Evolutionary conservation across 495 filamentous ascomycete genomes (phyloP).

Genomic region (Trypethelium eluteriae): DNA sequence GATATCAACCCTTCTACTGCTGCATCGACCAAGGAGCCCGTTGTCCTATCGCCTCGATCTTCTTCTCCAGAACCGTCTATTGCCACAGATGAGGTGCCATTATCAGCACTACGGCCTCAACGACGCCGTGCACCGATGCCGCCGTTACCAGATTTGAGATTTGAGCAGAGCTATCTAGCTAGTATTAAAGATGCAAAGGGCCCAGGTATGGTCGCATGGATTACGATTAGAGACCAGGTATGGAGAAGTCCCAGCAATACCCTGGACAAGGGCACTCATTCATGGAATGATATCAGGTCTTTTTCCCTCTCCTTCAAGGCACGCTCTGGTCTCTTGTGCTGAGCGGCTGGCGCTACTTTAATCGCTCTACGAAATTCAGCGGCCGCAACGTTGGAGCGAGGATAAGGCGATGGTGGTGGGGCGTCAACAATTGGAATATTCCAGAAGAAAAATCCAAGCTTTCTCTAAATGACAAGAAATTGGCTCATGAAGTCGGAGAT

Average conservation of each 20-base stretch:
- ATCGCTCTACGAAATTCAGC: constrained; percentile 59
- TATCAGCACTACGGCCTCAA: constrained; percentile 36
- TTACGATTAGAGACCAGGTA: constrained; percentile 85
- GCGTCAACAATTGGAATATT: constrained; percentile 76
- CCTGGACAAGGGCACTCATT: constrained; percentile 10
- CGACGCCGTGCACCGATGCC: constrained; percentile 55
- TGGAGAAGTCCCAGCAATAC: constrained; percentile 4
- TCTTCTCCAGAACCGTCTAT: constrained; percentile 24
- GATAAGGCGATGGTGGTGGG: constrained; percentile 82
- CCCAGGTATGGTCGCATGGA: constrained; percentile 68
- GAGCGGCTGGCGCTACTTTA: constrained; percentile 77
- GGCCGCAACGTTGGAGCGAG: constrained; percentile 63
- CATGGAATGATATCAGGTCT: constrained; percentile 47
- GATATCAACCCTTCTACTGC: constrained; percentile 77
- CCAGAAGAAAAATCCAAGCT: constrained; percentile 33
- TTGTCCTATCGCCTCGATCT: constrained; percentile 22
- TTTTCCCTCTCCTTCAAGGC: constrained; percentile 77
- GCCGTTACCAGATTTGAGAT: constrained; percentile 84
- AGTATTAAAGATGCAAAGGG: constrained; percentile 70
- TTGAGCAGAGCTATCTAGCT: constrained; percentile 93
- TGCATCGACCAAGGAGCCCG: constrained; percentile 36
- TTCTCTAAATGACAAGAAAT: constrained; percentile 25
- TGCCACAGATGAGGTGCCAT: constrained; percentile 38
- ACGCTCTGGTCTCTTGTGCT: constrained; percentile 73
- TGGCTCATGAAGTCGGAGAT: constrained; percentile 42